These are phyloP conservation scores for Immersiella caudata DNA, from an alignment of 495 filamentous ascomycete species.

Conservation along the genomic window DNA sequence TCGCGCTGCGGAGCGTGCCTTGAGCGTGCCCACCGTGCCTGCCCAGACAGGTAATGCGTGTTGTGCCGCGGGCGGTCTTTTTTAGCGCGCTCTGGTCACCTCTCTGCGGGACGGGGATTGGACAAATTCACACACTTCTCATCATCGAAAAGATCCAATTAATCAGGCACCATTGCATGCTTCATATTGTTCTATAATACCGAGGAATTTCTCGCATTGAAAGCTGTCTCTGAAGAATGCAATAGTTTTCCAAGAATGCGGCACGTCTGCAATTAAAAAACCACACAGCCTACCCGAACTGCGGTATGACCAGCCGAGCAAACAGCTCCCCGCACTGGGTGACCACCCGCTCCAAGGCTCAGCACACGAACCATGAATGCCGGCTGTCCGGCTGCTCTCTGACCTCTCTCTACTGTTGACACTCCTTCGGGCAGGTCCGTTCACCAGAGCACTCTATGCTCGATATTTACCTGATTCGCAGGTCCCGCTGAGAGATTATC, in stretches of 20 bases:
- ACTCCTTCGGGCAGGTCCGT: slow-evolving; percentile 11
- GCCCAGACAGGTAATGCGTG: slow-evolving; percentile 1
- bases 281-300: background rate
- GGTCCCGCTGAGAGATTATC: background rate
- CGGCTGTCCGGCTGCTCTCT: slow-evolving; percentile 16
- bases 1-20: slow-evolving; percentile 5
- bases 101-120: background rate
- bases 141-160: background rate
- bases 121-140: background rate
- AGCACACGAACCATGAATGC: slow-evolving; percentile 16
- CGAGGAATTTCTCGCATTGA: background rate
- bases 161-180: background rate
- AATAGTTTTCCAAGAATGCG: background rate
- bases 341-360: background rate
- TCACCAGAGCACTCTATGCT: background rate
- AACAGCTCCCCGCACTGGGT: background rate
- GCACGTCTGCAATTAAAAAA: background rate
- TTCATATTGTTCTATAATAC: background rate
- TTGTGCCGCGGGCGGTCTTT: background rate
- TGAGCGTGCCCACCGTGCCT: background rate
- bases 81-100: background rate
- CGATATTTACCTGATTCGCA: background rate
- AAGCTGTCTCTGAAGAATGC: background rate
- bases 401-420: slow-evolving; percentile 4
- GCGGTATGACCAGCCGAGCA: background rate